Base-by-base conservation (phyloP, 2,329 filamentous ascomycete genomes). In the Venturia oleaginea region DNA sequence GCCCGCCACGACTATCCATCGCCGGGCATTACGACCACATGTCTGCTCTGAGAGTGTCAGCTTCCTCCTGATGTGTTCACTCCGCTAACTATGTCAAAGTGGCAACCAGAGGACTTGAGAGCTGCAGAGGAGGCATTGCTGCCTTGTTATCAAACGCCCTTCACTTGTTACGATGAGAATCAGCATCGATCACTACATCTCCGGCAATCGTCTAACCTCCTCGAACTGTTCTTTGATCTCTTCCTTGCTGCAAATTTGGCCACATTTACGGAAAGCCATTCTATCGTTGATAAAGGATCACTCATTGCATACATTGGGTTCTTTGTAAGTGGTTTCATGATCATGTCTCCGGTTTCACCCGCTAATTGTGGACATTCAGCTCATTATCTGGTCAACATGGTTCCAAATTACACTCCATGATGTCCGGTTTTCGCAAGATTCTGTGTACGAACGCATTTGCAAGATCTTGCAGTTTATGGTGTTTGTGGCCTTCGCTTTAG, bases 401-500 rank as follows among this genome's bases (percentile, higher is more conserved):
- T 76, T 75, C 64, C 73, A 76, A 63, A 71, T 75, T 59, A 75
- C 73, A 11, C 70, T 76, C 4, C 72, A 76, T 65, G 74, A 76
- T 72, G 74, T 76, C 24, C 72, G 74, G 1, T 76, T 76, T 66
- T 72, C 74, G 1, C 69, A 74, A 63, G 74, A 76, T 59, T 73
- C 70, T 11, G 68, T 76, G 1, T 76, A 74, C 64, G 74, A 76
- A 69, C 71, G 74, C 7, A 63, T 67, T 5, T 75, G 73, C 70
- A 76, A 76, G 66, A 71, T 70, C 2, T 59, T 73, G 1, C 74
- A 76, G 63, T 75, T 75, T 65, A 72, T 74, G 38, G 70, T 71
- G 4, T 75, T 76, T 59, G 73, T 76, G 22, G 74, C 73, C 6
- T 64, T 76, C 46, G 73, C 74, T 55, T 67, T 76, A 7, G 73